phyloP scores from a whole-genome alignment of 2,329 filamentous ascomycete species.

The Podosphaera xanthii region DNA sequence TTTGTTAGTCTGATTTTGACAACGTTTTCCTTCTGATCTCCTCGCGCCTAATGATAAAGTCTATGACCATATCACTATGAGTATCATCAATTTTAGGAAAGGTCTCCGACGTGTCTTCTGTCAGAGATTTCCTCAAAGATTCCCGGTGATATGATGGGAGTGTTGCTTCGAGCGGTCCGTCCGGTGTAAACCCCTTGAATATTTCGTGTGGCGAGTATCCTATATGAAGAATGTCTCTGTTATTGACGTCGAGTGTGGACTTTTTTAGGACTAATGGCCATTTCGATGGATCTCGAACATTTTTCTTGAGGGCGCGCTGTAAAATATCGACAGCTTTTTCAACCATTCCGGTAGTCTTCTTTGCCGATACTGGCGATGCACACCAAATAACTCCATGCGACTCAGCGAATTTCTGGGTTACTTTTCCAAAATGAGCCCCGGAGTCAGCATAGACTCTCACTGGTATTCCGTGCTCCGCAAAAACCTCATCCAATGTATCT shows the following conservation, averaged over 20 bases:
- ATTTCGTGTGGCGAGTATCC: background rate
- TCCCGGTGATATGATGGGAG: background rate
- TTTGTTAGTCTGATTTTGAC: background rate
- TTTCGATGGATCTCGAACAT: too few relatives aligned
- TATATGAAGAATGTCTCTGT: background rate
- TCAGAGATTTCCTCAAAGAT: background rate
- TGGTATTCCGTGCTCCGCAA: background rate
- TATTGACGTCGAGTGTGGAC: background rate
- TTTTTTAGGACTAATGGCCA: background rate
- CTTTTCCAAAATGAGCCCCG: too few relatives aligned
- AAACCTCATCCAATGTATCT: background rate
- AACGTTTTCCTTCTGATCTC: background rate
- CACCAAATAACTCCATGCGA: too few relatives aligned
- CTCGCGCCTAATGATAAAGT: background rate
- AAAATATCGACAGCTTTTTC: too few relatives aligned
- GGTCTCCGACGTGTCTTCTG: background rate
- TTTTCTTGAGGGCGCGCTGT: too few relatives aligned
- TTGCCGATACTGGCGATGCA: too few relatives aligned
- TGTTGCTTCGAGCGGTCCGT: background rate
- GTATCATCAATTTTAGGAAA: background rate
- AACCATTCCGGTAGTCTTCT: too few relatives aligned
- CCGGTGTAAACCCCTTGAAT: background rate
- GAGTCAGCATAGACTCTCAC: background rate
- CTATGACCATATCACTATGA: background rate
- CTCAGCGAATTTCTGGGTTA: too few relatives aligned